Percentiles rank a stretch among this genome's conserved stretches.
Evolutionary conservation across 768 basidiomycete species (phyloP).

Genomic region (Gymnopilus junonius): DNA sequence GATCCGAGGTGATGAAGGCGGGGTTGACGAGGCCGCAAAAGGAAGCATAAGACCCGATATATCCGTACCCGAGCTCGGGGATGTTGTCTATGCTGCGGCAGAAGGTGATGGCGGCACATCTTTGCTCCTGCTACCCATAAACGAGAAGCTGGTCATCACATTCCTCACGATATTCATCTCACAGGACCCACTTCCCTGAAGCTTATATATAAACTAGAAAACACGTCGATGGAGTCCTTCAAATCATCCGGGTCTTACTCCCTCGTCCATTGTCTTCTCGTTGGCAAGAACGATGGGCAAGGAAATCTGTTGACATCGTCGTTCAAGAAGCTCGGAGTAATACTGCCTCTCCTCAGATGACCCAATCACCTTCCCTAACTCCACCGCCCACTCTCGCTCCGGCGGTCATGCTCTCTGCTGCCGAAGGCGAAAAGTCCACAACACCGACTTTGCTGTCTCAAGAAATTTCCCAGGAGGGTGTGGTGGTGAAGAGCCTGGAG

Average conservation of each 20-base stretch:
- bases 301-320: background rate
- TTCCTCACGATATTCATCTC: background rate
- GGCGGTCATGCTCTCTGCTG: background rate
- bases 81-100: background rate
- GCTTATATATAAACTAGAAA: background rate
- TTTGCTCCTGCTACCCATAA: background rate
- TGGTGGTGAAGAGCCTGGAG: conserved; percentile 32
- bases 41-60: background rate
- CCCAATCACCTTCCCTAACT: background rate
- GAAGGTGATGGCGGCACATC: conserved; percentile 1
- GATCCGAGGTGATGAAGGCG: background rate
- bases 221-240: background rate
- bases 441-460: conserved; percentile 21
- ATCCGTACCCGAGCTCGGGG: background rate
- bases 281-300: background rate
- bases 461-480: conserved; percentile 20
- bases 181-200: background rate
- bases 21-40: background rate
- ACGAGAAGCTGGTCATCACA: background rate
- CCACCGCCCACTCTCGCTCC: background rate
- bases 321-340: background rate
- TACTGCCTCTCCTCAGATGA: background rate
- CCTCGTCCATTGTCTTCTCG: background rate
- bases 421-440: conserved; percentile 22
- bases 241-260: background rate